Conservation (phyloP, 2,329 filamentous ascomycete genomes). For the Coniella vitis region DNA sequence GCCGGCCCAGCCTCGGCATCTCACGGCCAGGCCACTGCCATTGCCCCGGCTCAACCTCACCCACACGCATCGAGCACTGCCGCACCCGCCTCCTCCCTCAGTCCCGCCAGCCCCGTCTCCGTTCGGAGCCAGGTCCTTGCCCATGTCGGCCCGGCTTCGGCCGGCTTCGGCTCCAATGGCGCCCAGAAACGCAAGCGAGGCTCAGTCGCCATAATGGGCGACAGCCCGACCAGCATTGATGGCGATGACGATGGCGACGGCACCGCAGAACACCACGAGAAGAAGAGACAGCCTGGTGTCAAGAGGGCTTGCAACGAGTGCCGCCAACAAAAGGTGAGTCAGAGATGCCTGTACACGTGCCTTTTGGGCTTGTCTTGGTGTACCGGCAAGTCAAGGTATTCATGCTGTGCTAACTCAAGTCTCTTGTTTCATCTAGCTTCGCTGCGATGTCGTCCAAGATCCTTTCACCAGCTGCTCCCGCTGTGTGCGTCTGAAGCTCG, state of each 20-base stretch:
- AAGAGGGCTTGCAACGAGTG: conserved; percentile 83
- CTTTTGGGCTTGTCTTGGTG: no score
- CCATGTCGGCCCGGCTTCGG: conserved; percentile 1
- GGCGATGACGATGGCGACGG: conserved; percentile 56
- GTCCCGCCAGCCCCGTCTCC: conserved; percentile 50
- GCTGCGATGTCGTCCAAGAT: conserved; percentile 78
- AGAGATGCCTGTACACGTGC: no score
- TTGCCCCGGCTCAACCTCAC: conserved; percentile 5
- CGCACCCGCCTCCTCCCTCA: conserved; percentile 25
- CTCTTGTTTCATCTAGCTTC: conserved; percentile 45
- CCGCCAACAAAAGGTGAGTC: conserved; percentile 73
- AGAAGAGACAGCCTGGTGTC: conserved; percentile 60
- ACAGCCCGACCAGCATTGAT: conserved; percentile 53
- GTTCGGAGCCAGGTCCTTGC: conserved; percentile 30
- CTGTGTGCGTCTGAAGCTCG: conserved; percentile 71
- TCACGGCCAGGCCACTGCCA: conserved; percentile 3
- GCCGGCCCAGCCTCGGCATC: conserved; percentile 23
- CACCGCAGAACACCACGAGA: conserved; percentile 42
- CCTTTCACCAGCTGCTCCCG: conserved; percentile 72
- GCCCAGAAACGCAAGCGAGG: conserved; percentile 54
- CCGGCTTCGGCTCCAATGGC: conserved; percentile 35
- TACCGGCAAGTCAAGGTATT: no score
- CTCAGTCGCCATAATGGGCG: conserved; percentile 37
- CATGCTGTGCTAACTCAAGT: conserved; percentile 15
- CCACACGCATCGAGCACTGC: conserved; percentile 3